Evolutionary conservation across 2,329 filamentous ascomycete species (phyloP).

Genomic region (Diaporthe destruens): DNA sequence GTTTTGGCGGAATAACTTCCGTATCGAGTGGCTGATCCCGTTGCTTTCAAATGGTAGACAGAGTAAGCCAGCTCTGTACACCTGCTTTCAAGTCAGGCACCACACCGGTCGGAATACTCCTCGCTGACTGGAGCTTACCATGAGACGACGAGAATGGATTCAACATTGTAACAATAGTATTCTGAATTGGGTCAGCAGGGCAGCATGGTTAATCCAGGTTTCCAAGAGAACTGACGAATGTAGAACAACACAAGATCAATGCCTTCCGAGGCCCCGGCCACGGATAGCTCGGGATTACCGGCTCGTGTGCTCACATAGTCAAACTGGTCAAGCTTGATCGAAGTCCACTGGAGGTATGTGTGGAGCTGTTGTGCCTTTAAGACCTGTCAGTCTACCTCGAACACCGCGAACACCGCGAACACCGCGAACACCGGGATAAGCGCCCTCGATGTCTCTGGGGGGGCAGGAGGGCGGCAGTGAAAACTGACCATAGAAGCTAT

Average conservation of each 20-base stretch:
- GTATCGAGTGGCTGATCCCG: constrained; percentile 42
- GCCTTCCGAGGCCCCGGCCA: constrained; percentile 56
- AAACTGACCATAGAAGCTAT: constrained; percentile 52
- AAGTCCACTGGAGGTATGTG: constrained; percentile 55
- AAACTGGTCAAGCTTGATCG: constrained; percentile 56
- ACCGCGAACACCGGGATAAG: background rate
- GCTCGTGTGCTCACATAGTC: constrained; percentile 51
- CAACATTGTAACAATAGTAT: constrained; percentile 64
- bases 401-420: background rate
- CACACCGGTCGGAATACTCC: background rate
- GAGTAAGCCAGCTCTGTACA: constrained; percentile 53
- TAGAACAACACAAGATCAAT: constrained; percentile 60
- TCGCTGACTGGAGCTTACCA: constrained; percentile 52
- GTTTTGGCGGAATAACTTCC: constrained; percentile 50
- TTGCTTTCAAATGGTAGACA: constrained; percentile 50
- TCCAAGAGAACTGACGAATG: constrained; percentile 56
- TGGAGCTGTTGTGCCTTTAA: constrained; percentile 54
- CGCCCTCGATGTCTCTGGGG: background rate
- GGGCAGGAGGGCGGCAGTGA: no score
- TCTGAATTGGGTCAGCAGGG: constrained; percentile 51
- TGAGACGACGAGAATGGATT: constrained; percentile 59
- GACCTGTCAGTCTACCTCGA: background rate
- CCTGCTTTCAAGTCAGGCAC: constrained; percentile 46
- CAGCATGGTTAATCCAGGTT: no score
- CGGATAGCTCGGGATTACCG: constrained; percentile 56